Conservation (phyloP, 768 basidiomycete genomes). For the Kockovaella imperatae region DNA sequence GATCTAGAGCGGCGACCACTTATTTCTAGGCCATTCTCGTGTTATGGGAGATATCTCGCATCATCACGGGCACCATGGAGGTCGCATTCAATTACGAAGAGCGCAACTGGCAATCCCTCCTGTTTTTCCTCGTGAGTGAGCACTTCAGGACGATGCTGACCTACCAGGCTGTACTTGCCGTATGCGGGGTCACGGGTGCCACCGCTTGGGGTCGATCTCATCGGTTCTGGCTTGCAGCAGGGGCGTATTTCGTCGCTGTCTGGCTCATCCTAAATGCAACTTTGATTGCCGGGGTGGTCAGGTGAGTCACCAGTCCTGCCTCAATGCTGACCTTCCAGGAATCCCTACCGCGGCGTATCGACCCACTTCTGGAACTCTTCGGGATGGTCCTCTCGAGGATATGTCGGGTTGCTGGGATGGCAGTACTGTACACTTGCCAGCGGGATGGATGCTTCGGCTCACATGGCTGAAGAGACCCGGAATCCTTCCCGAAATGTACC, state of each 20-base stretch:
- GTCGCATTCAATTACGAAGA: conserved; percentile 27
- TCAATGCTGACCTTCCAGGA: not conserved
- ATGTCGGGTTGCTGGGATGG: conserved; percentile 47
- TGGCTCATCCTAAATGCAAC: conserved; percentile 37
- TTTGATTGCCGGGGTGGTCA: conserved; percentile 12
- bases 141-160: not conserved
- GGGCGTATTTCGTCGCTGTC: conserved; percentile 29
- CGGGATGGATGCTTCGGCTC: conserved; percentile 46
- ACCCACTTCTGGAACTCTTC: conserved; percentile 26
- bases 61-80: conserved; percentile 34
- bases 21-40: conserved; percentile 31
- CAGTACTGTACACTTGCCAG: conserved; percentile 44
- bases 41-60: conserved; percentile 32
- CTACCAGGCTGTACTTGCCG: conserved; percentile 20
- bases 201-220: conserved; percentile 40
- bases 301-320: conserved; percentile 11
- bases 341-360: not conserved
- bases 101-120: conserved; percentile 30
- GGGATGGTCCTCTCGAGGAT: conserved; percentile 34
- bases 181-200: conserved; percentile 27
- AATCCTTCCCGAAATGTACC: conserved; percentile 46
- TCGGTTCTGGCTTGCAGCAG: conserved; percentile 35
- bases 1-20: not conserved
- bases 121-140: conserved; percentile 36
- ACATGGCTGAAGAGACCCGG: conserved; percentile 48